Base-by-base conservation (phyloP, 176 grass and related monocot genomes). In the Oryza rufipogon region DNA sequence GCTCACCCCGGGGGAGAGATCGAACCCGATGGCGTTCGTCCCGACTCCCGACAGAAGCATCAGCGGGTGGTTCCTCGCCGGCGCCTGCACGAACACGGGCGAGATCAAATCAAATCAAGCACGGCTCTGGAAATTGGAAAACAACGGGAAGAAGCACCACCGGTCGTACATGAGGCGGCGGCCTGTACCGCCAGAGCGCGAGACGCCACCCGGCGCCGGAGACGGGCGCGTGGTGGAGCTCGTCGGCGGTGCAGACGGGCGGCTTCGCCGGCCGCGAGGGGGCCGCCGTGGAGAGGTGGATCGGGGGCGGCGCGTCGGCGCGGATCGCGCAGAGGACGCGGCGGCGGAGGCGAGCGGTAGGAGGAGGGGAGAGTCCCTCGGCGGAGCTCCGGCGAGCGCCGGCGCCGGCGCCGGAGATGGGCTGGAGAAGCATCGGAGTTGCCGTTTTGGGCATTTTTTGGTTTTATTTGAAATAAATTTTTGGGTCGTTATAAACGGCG, bases 21-120 rank as follows among this genome's bases (percentile, higher is more conserved):
- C 89, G 84, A 94, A 97, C 60, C 94, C 94, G 39, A 97, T 84
- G 11, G 94, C 91, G 51, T 97, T 97, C 46, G 94, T 92, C 67
- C 91, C 94, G 10, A 97, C 94, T 61, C 94, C 94, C 32, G 94
- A 97, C 16, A 97, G 76, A 8, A 97, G 89, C 89, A 97, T 93
- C 82, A 97, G 73, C 11, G 94, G 91, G 81, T 97, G 94, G 22
- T 97, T 93, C 79, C 94, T 88, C 63, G 39, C 85, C 19, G 91
- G 91, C 23, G 91, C 91, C 91, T 97, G 79, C 78, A 38, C 63
- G 17, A 6, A n/a, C 30, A 32, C 58, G 58, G 15, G 15, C 19
- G 4, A 36, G 56, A 10, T 25, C 32, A 76, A 56, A 74, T 73
- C 14, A 74, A 75, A 70, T 73, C n/a, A 74, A 75, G 63, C 72